Evolutionary conservation across 2,329 filamentous ascomycete species (phyloP).

Genomic region (Pezicula neosporulosa): DNA sequence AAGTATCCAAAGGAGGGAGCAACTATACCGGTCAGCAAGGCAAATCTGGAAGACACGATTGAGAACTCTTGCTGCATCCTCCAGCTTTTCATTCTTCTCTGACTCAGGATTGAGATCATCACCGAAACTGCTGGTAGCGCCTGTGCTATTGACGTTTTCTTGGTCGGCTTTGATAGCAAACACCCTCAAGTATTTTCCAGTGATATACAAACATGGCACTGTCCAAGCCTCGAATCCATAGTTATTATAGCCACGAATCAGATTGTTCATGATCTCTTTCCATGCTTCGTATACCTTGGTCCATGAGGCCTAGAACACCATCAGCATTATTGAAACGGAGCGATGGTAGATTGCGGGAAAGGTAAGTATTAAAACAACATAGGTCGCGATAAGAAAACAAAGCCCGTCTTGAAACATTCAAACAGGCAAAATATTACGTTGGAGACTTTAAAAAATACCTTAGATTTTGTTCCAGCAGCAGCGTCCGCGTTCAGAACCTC

Average conservation of each 20-base stretch:
- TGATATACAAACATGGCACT: conserved; percentile 83
- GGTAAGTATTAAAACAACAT: neutral
- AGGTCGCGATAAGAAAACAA: neutral
- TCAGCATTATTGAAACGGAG: conserved; percentile 8
- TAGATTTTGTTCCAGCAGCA: conserved; percentile 28
- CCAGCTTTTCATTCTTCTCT: conserved; percentile 79
- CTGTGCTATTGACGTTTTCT: conserved; percentile 48
- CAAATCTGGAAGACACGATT: conserved; percentile 92
- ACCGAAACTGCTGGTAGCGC: conserved; percentile 50
- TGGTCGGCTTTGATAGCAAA: conserved; percentile 92
- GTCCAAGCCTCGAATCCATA: conserved; percentile 83
- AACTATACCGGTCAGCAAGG: conserved; percentile 75
- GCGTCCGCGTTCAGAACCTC: conserved; percentile 68
- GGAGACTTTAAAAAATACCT: conserved; percentile 16
- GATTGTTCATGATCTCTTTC: conserved; percentile 75
- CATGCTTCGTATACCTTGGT: conserved; percentile 81
- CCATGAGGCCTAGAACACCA: conserved; percentile 44
- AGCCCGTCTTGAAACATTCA: neutral
- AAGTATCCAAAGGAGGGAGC: neutral
- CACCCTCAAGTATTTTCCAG: conserved; percentile 79
- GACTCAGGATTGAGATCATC: conserved; percentile 79
- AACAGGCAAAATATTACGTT: neutral
- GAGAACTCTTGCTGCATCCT: conserved; percentile 85
- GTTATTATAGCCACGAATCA: conserved; percentile 79
- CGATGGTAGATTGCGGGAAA: neutral